These are phyloP conservation scores for Rhypophila decipiens DNA, from an alignment of 495 filamentous ascomycete species.

Conservation along the genomic window DNA sequence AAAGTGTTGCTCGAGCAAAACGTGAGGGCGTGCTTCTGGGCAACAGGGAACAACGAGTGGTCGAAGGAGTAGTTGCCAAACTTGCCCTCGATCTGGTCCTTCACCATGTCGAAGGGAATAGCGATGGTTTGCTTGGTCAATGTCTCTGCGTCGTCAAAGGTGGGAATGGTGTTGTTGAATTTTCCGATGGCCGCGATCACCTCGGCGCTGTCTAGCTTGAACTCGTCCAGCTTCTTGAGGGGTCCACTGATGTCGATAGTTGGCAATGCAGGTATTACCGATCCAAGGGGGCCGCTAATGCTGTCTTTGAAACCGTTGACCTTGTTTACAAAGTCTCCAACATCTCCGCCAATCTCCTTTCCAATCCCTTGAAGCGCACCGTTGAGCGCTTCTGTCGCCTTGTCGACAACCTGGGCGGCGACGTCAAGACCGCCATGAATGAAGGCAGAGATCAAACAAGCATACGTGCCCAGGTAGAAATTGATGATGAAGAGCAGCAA, in stretches of 20 bases:
- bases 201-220: conserved; percentile 57
- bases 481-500: conserved; percentile 87
- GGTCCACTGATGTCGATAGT: conserved; percentile 52
- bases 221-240: conserved; percentile 58
- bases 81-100: conserved; percentile 59
- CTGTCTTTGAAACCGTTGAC: conserved; percentile 54
- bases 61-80: conserved; percentile 72
- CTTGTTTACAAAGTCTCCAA: conserved; percentile 50
- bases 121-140: conserved; percentile 64
- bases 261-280: conserved; percentile 31
- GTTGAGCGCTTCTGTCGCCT: conserved; percentile 68
- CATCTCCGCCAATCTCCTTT: conserved; percentile 49
- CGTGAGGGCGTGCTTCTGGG: conserved; percentile 68
- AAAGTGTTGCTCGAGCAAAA: conserved; percentile 84
- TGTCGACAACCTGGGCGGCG: conserved; percentile 60
- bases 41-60: conserved; percentile 66
- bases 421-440: conserved; percentile 69
- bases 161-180: conserved; percentile 72
- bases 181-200: conserved; percentile 58
- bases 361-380: conserved; percentile 60
- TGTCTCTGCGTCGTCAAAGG: conserved; percentile 75
- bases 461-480: conserved; percentile 79
- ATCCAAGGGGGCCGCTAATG: background rate
- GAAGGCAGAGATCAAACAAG: conserved; percentile 77
- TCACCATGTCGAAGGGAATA: conserved; percentile 70